Conservation (phyloP, 257 asterid species). For the Solanum rostratum region DNA sequence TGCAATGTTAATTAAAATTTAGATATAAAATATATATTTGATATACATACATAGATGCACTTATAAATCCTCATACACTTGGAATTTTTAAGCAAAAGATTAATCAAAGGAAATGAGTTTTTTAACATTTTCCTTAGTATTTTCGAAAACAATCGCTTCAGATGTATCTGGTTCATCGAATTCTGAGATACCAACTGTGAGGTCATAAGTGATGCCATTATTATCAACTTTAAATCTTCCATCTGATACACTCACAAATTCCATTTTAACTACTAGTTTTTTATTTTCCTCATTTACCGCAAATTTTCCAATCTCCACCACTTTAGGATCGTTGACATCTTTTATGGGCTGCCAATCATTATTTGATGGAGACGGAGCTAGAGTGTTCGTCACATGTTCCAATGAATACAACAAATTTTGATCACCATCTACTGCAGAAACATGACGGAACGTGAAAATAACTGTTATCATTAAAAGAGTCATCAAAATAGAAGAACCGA, state of each 20-base stretch:
- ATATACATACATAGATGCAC: too few relatives aligned
- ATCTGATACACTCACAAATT: neutral
- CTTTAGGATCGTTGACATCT: neutral
- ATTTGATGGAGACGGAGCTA: neutral
- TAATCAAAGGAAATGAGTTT: neutral
- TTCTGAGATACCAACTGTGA: too few relatives aligned
- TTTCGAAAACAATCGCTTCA: neutral
- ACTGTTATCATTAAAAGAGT: neutral
- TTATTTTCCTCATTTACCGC: neutral
- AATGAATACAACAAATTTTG: too few relatives aligned
- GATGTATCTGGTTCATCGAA: too few relatives aligned
- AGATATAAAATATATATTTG: too few relatives aligned
- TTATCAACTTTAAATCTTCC: neutral
- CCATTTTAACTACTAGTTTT: neutral
- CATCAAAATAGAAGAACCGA: neutral
- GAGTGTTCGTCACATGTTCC: too few relatives aligned
- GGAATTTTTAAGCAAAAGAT: neutral
- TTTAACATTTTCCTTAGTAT: neutral
- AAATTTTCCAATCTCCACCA: neutral
- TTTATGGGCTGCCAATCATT: neutral
- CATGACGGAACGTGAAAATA: neutral
- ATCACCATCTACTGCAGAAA: neutral
- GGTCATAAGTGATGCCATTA: too few relatives aligned
- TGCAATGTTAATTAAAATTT: too few relatives aligned
- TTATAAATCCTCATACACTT: neutral